These are phyloP conservation scores for Acorus calamus DNA, from an alignment of 106 monocot genomes.

Conservation along the genomic window DNA sequence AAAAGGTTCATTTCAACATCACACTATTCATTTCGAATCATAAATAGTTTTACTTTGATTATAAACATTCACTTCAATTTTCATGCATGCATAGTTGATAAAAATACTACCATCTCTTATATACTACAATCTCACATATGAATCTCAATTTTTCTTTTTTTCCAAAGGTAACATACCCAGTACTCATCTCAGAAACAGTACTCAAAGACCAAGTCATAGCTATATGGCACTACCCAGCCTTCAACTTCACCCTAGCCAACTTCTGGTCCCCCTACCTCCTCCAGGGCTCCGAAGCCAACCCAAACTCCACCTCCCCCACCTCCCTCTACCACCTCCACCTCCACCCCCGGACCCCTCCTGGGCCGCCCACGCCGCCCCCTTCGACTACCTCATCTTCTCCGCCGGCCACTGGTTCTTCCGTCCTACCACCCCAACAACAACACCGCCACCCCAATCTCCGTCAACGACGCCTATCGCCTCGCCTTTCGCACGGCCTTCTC, in stretches of 20 bases:
- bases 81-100: no score
- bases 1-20: no score
- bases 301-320: neutral
- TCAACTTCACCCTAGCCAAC: slow-evolving; percentile 41
- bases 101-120: no score
- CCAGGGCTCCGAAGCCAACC: slow-evolving; percentile 6
- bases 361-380: slow-evolving; percentile 8
- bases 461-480: slow-evolving; percentile 19
- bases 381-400: slow-evolving; percentile 38
- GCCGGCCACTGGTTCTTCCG: slow-evolving; percentile 54
- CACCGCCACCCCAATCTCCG: slow-evolving; percentile 5
- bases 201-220: slow-evolving; percentile 19
- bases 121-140: neutral
- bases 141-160: neutral
- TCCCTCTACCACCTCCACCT: slow-evolving; percentile 33
- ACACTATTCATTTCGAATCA: no score
- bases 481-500: slow-evolving; percentile 34
- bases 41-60: no score
- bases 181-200: slow-evolving; percentile 22
- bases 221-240: neutral
- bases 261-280: slow-evolving; percentile 56
- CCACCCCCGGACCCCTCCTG: slow-evolving; percentile 28
- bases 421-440: slow-evolving; percentile 15
- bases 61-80: no score
- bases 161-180: slow-evolving; percentile 30